Evolutionary conservation across 2,329 filamentous ascomycete species (phyloP), one percentile per base, ranked within the genome.

Genomic region (Ophiostoma quercus): DNA sequence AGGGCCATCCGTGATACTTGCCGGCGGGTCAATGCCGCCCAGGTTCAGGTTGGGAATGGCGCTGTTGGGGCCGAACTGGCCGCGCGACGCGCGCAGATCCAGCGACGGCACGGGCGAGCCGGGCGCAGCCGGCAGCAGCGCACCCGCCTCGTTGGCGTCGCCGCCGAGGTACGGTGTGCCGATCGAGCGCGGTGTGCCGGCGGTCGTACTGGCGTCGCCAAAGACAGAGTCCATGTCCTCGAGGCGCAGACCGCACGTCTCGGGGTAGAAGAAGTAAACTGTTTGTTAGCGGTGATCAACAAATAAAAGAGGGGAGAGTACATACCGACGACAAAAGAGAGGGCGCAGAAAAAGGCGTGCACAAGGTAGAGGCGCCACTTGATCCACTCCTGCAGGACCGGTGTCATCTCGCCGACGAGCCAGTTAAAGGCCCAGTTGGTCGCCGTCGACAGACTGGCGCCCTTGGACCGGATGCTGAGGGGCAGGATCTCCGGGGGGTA

Each of bases 381-480:
- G 76, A 99, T 98, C 80, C 85, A 88, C 75, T 95, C 92, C 79
- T 99, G 94, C 71, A 98, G 83, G 69, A 98, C 88, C 1, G 95
- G 95, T 0, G 95, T 99, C 84, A 98, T 87, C 79, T 96, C 92
- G 74, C 95, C 95, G 3, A 98, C 95, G 34, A 98, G 83, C 91
- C 93, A 99, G 80, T 99, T 99, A 80, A 95, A 97, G 1, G 94
- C 93, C 95, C 95, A 99, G 78, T 99, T 99, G 41, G 94, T 90
- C 22, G 95, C 95, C 1, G 95, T 98, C 72, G 94, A 97, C 78
- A 99, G 81, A 85, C 93, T 97, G 69, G 95, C 94, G 72, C 95
- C 95, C 84, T 98, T 98, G 71, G 94, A 96, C 76, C 95, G 90
- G 77, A 98, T 97, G 82, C 93, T 97, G 72, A 99, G 84, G 4